These are phyloP conservation scores for Streptanthus diversifolius DNA, from an alignment of 345 rosid genomes.

Conservation along the genomic window DNA sequence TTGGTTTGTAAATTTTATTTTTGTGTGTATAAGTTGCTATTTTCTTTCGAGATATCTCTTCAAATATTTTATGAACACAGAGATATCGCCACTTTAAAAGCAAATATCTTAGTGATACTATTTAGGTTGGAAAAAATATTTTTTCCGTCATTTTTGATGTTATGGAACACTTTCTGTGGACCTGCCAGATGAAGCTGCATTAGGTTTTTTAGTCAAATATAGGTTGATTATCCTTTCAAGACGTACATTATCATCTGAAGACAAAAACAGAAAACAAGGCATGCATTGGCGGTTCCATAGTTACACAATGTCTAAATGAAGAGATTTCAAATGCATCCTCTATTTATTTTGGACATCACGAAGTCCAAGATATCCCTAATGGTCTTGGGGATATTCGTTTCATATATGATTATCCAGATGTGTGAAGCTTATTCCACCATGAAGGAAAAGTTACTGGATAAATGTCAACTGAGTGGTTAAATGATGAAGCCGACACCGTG, in stretches of 20 bases:
- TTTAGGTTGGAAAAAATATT: not conserved
- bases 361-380: not conserved
- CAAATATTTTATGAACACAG: not conserved
- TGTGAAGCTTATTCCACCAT: not conserved
- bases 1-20: too few relatives aligned
- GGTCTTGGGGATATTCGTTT: not conserved
- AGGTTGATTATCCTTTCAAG: not conserved
- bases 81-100: not conserved
- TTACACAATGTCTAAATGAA: not conserved
- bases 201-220: not conserved
- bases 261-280: not conserved
- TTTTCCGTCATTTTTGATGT: not conserved
- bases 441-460: not conserved
- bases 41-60: not conserved
- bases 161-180: too few relatives aligned
- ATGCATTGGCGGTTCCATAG: not conserved
- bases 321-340: not conserved
- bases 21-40: not conserved
- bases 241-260: not conserved
- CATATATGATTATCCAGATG: not conserved
- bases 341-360: not conserved
- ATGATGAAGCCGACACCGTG: not conserved
- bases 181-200: not conserved
- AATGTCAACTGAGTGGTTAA: not conserved
- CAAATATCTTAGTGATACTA: not conserved